Base-by-base conservation (phyloP, 345 rosid species). In the Leavenworthia alabamica region DNA sequence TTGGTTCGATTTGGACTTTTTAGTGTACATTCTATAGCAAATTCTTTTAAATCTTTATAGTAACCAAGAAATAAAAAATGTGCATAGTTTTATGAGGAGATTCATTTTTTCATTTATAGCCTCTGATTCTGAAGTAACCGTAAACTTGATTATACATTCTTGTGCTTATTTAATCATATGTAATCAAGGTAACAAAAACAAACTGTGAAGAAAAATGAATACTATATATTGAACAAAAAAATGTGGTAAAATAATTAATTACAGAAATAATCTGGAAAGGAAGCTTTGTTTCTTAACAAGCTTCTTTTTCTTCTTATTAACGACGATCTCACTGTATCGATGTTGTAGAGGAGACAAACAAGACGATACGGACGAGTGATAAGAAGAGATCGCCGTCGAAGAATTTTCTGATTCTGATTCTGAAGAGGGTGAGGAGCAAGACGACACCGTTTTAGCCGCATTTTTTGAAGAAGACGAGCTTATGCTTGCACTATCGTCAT, bases 341-440 rank as follows among this genome's bases (percentile, higher is more conserved):
- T 71, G 65, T 47, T 63, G 70, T 1, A 71, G 13, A 63, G 75
- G 75, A 56, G 75, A 71, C 11, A 63, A 63, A 48, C 75, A 63
- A 56, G 75, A 71, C 7, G 75, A 71, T 1, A 71, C 70, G 0
- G 75, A 71, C 31, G 75, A 71, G 54, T 71, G 41, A 41, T 71
- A 31, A 48, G 70, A 71, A 12, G 68, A 53, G 6, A 61, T 55
- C 0, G 51, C 56, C 14, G 74, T 50, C 4, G 73, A 32, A 50
- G 73, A 60, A 28, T 42, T 52, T 2, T 69, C 67, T 9, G 56
- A 60, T 52, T 68, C 73, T 52, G 73, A 68, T 27, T 53, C 66
- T 1, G 68, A 45, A 45, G 63, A 62, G 9, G 56, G 15, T 0
- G 74, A 62, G 1, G 75, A 63, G 39, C 53, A 63, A 48, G 31